These are phyloP conservation scores for Pisolithus sp. DNA, from an alignment of 768 basidiomycete species.

Conservation along the genomic window DNA sequence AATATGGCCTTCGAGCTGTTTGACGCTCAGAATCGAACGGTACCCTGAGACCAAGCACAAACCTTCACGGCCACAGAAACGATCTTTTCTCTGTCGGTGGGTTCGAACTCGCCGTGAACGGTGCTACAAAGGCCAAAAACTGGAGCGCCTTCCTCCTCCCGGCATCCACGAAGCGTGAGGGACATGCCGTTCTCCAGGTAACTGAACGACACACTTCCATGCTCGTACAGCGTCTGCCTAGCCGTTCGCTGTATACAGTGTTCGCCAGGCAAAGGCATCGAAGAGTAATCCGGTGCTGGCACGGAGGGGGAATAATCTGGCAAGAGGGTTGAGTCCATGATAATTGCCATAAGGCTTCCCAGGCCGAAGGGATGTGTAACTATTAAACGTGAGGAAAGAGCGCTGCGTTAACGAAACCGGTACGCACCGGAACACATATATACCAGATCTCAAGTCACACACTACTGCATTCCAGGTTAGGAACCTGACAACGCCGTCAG, in stretches of 20 bases:
- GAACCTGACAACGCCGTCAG: neutral
- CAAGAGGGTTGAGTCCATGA: constrained; percentile 20
- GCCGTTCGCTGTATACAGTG: constrained; percentile 46
- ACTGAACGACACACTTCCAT: constrained; percentile 22
- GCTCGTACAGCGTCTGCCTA: constrained; percentile 1
- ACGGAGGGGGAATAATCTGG: constrained; percentile 51
- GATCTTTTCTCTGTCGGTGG: constrained; percentile 19
- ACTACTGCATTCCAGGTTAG: neutral
- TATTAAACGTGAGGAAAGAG: neutral
- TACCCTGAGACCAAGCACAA: neutral
- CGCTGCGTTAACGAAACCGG: neutral
- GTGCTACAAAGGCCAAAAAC: constrained; percentile 26
- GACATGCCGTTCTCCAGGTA: constrained; percentile 26
- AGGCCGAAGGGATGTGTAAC: neutral
- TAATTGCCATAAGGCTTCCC: constrained; percentile 4
- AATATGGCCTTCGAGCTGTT: constrained; percentile 21
- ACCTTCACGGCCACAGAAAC: constrained; percentile 25
- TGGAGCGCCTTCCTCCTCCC: constrained; percentile 24
- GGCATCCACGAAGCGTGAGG: constrained; percentile 25
- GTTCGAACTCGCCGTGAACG: constrained; percentile 24
- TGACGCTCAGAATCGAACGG: neutral
- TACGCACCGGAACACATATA: neutral
- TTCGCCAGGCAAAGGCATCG: constrained; percentile 46
- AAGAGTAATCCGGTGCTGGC: constrained; percentile 54
- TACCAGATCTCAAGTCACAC: neutral